Evolutionary conservation across 2,329 filamentous ascomycete genomes (phyloP), one percentile per base, ranked within the genome.

Genomic region (Aureobasidium sp.): DNA sequence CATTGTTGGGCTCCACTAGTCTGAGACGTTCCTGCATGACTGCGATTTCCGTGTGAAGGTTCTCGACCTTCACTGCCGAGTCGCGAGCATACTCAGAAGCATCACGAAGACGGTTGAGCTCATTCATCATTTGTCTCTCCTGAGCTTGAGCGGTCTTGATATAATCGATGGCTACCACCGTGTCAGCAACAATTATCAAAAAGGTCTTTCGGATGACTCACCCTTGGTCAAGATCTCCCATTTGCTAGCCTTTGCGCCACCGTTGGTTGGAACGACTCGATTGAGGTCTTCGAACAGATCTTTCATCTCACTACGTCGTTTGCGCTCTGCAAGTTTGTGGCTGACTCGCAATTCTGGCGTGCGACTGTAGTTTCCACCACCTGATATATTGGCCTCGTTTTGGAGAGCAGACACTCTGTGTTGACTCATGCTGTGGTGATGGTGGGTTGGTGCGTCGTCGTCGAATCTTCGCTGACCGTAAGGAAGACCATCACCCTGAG

Each of bases 191-290:
- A 1, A 21, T 53, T n/a, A 49, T 41, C 45, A 41, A 16, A n/a
- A 61, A 30, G 2, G 8, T 49, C 30, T 36, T 10, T 11, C 13
- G 7, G 2, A 25, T n/a, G 30, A 71, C 81, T 65, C 77, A 92
- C 90, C 88, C 79, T 93, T 93, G 2, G 88, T 91, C 16, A 95
- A 72, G 53, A 93, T 91, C 68, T 95, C 90, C 90, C 90, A 95
- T 68, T 95, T 95, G 67, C 89, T 92, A 0, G 90, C 90, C 72
- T 94, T 95, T 29, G 87, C 88, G 1, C 90, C 90, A 16, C 90
- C 84, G 68, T 90, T 89, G 67, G 91, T 88, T 1, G 89, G 89
- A 76, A 93, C 86, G 41, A 91, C 79, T 66, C 89, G 86, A 66
- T 90, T 84, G 9, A 94, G 77, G 67, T 90, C 87, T 66, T 94